Percentiles rank a stretch among this genome's conserved stretches.
Evolutionary conservation across 176 grass and related monocot species (phyloP).

Genomic region (Lolium multiflorum): DNA sequence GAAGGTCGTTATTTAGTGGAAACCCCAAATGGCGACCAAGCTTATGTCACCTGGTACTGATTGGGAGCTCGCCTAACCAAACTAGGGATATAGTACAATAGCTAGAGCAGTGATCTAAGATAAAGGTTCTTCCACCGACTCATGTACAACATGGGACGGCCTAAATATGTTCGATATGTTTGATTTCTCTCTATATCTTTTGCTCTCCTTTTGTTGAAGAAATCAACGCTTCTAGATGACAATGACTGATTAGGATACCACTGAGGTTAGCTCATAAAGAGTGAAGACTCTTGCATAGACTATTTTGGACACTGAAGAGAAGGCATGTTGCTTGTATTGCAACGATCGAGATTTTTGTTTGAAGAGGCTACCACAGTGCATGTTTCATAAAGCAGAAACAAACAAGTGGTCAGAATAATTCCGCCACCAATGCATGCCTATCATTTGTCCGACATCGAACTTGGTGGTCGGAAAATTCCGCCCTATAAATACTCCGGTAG

Average conservation of each 20-base stretch:
- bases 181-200: not conserved
- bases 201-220: not conserved
- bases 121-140: not conserved
- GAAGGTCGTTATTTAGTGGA: conserved; percentile 4
- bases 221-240: conserved; percentile 26
- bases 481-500: conserved; percentile 19
- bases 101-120: not conserved
- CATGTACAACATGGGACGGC: not conserved
- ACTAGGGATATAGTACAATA: conserved; percentile 26
- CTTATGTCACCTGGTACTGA: not conserved
- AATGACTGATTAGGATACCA: not conserved
- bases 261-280: not conserved
- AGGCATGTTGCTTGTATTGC: not conserved
- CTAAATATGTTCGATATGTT: not conserved
- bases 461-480: not conserved
- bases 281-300: not conserved
- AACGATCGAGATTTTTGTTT: not conserved
- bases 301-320: not conserved
- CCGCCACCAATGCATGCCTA: conserved; percentile 31
- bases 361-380: not conserved
- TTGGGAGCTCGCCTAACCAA: conserved; percentile 20
- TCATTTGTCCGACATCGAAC: conserved; percentile 11
- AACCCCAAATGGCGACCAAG: not conserved
- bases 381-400: not conserved
- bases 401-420: not conserved